Base-by-base conservation (phyloP, 2,329 filamentous ascomycete genomes). In the Amauroascus niger region DNA sequence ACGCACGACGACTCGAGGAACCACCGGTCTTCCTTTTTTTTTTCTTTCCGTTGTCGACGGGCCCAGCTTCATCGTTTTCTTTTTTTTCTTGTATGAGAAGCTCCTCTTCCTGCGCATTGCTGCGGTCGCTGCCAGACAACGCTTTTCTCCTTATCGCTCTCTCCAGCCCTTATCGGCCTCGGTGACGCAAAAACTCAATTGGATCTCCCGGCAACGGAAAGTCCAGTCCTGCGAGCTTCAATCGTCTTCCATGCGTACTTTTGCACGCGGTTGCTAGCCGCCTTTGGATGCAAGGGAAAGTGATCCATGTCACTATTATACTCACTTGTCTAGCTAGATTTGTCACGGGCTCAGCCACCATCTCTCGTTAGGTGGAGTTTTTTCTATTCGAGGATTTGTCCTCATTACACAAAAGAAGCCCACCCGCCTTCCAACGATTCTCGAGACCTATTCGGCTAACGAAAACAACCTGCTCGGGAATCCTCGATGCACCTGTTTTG, bases 171-270 rank as follows among this genome's bases (percentile, higher is more conserved):
- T 48, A 48, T 48, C 45, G 45, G 30, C 20, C 18, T 20, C 32
- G 45, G 45, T 48, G 45, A 48, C 45, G 45, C 45, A 35, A 35
- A 45, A 24, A 18, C 32, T 28, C 30, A 37, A 48, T 28, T 24
- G n/a, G n/a, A n/a, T n/a, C n/a, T n/a, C n/a, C n/a, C 18, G 45
- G 7, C 14, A 20, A 20, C 37, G 16, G 24, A 26, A 2, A n/a
- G 9, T 20, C 45, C 35, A 24, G 13, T 1, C 6, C 45, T 48
- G 30, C 30, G 16, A 32, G 3, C 26, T 35, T 37, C 45, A 37
- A 24, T 48, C 30, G 24, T 45, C 24, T 28, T 43, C 9, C 14
- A 8, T 20, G 30, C 30, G 13, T 30, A 24, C 45, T 24, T 32
- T 3, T 37, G 32, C 32, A 24, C 13, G 16, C 32, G n/a, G 32